Evolutionary conservation across 192 early-diverging fungal species (phyloP).

Genomic region (Coemansia sp.): DNA sequence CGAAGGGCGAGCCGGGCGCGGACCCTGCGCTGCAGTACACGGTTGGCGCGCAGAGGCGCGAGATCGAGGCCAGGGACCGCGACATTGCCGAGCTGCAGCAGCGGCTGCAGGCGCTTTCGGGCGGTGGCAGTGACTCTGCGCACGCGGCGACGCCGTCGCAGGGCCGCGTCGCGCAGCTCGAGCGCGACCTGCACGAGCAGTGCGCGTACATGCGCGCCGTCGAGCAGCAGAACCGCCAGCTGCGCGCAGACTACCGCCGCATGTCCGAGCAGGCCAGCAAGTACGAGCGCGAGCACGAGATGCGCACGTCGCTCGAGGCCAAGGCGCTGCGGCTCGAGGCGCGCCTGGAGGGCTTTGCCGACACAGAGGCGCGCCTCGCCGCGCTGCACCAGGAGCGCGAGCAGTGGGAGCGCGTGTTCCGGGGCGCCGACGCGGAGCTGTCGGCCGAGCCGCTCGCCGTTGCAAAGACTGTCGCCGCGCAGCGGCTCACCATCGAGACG

Average conservation of each 20-base stretch:
- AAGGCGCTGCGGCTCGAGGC: slow-evolving; percentile 56
- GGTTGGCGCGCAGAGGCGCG: slow-evolving; percentile 2
- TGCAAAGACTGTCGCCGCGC: slow-evolving; percentile 21
- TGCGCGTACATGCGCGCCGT: slow-evolving; percentile 52
- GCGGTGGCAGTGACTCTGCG: background rate
- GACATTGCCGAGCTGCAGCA: slow-evolving; percentile 12
- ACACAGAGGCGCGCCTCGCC: slow-evolving; percentile 42
- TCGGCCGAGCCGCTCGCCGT: slow-evolving; percentile 14
- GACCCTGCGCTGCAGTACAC: slow-evolving; percentile 18
- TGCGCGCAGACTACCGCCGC: slow-evolving; percentile 51
- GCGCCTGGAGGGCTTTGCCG: slow-evolving; percentile 25
- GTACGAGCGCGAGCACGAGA: slow-evolving; percentile 52
- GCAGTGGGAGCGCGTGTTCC: slow-evolving; percentile 48
- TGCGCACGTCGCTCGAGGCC: slow-evolving; percentile 46
- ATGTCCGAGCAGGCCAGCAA: slow-evolving; percentile 49
- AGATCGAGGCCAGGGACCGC: slow-evolving; percentile 11
- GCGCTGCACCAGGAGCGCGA: slow-evolving; percentile 46
- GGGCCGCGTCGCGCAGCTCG: slow-evolving; percentile 29
- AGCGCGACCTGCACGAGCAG: slow-evolving; percentile 55
- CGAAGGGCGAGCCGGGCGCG: background rate
- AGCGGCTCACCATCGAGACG: slow-evolving; percentile 15
- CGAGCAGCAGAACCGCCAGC: slow-evolving; percentile 56
- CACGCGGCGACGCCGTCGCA: slow-evolving; percentile 12
- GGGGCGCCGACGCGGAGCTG: background rate
- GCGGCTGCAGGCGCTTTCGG: slow-evolving; percentile 1